Conservation (phyloP, 176 grass and related monocot genomes). For the Carex pumila region DNA sequence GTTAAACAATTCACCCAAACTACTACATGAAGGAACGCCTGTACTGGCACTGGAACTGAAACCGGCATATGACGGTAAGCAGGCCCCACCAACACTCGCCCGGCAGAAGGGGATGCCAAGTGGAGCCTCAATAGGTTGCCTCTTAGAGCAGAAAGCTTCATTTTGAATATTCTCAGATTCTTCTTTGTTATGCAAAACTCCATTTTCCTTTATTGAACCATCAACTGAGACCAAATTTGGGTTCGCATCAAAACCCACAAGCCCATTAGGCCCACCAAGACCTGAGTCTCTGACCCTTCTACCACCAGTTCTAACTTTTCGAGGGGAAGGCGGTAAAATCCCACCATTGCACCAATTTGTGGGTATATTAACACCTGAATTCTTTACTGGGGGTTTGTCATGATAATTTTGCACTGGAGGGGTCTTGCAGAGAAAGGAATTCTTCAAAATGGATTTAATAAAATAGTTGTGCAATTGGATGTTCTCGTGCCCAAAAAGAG, state of each 20-base stretch:
- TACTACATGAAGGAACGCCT: not conserved
- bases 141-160: conserved; percentile 6
- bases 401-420: conserved; percentile 31
- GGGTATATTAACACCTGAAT: not conserved
- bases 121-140: conserved; percentile 38
- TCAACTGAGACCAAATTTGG: conserved; percentile 9
- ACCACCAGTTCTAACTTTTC: conserved; percentile 32
- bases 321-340: conserved; percentile 31
- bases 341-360: conserved; percentile 34
- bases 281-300: conserved; percentile 29
- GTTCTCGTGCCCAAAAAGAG: conserved; percentile 59
- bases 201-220: conserved; percentile 18
- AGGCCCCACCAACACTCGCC: conserved; percentile 39
- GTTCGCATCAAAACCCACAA: conserved; percentile 22
- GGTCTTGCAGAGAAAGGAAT: conserved; percentile 49
- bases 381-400: conserved; percentile 34
- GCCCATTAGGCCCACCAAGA: conserved; percentile 23
- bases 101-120: conserved; percentile 66
- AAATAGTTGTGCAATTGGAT: conserved; percentile 79
- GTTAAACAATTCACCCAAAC: conserved; percentile 47
- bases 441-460: conserved; percentile 57
- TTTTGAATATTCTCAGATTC: conserved; percentile 16
- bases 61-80: conserved; percentile 33
- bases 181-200: conserved; percentile 26
- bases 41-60: conserved; percentile 29